A percentile compares a stretch with the other conserved stretches of the same genome.
phyloP scores from a whole-genome alignment of 768 basidiomycete species.

The Termitomyces eurrhizus region DNA sequence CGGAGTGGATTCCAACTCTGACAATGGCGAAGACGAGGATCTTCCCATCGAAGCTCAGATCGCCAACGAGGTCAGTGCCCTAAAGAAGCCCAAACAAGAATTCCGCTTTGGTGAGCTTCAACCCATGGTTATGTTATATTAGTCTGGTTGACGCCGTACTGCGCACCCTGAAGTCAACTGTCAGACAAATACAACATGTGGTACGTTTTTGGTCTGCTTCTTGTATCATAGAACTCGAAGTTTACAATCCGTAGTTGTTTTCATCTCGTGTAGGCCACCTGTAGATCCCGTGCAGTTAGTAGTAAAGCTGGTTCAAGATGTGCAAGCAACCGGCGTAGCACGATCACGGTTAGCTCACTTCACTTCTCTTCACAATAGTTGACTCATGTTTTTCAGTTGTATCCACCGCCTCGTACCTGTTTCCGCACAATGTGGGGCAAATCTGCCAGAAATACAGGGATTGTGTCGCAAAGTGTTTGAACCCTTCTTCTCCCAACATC shows the following conservation, averaged over 20 bases:
- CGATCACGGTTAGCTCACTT: slow-evolving; percentile 50
- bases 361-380: neutral
- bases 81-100: slow-evolving; percentile 63
- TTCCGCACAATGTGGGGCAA: slow-evolving; percentile 62
- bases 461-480: slow-evolving; percentile 55
- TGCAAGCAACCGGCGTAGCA: slow-evolving; percentile 58
- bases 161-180: slow-evolving; percentile 51
- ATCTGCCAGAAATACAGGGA: slow-evolving; percentile 61
- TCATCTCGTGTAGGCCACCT: slow-evolving; percentile 76
- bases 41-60: slow-evolving; percentile 68
- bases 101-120: slow-evolving; percentile 55
- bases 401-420: slow-evolving; percentile 72
- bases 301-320: slow-evolving; percentile 55
- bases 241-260: slow-evolving; percentile 53
- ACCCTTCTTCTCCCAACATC: slow-evolving; percentile 45
- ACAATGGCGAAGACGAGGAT: slow-evolving; percentile 29
- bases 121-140: neutral
- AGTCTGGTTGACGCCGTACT: neutral
- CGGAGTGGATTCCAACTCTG: slow-evolving; percentile 28
- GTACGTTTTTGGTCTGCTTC: slow-evolving; percentile 32
- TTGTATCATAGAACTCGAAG: neutral
- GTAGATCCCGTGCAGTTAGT: slow-evolving; percentile 74
- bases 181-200: slow-evolving; percentile 76
- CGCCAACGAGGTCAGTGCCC: slow-evolving; percentile 62
- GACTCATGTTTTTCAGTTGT: slow-evolving; percentile 37